Evolutionary conservation across 2,329 filamentous ascomycete species (phyloP).

Genomic region (Piedraia hortae): DNA sequence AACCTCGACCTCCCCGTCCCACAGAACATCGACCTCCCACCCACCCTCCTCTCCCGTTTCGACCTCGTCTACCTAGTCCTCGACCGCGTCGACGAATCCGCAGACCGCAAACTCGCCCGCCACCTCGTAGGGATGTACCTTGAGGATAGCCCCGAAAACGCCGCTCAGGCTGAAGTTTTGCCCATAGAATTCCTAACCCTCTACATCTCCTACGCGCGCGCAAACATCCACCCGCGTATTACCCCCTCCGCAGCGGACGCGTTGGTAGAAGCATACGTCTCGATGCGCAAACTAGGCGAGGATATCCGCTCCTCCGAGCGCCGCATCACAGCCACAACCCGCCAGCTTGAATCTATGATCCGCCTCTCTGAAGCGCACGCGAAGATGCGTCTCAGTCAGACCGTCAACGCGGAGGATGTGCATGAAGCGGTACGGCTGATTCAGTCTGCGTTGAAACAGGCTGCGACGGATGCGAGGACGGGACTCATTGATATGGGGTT

Average conservation of each 20-base stretch:
- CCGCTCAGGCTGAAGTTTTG: constrained; percentile 50
- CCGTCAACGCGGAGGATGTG: constrained; percentile 60
- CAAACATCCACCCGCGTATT: constrained; percentile 59
- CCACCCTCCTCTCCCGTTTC: constrained; percentile 82
- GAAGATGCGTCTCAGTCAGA: constrained; percentile 67
- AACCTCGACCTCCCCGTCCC: constrained; percentile 88
- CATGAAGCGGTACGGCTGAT: constrained; percentile 78
- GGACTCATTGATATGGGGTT: constrained; percentile 93
- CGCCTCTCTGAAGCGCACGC: constrained; percentile 87
- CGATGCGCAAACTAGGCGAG: constrained; percentile 71
- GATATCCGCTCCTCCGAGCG: constrained; percentile 55
- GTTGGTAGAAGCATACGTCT: constrained; percentile 66
- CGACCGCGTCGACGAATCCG: constrained; percentile 74
- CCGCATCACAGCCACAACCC: constrained; percentile 88
- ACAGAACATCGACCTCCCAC: constrained; percentile 91
- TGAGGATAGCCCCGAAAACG: constrained; percentile 77
- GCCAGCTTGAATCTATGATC: constrained; percentile 96
- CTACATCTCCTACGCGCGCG: constrained; percentile 89
- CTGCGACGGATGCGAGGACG: constrained; percentile 73
- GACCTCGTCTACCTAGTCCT: constrained; percentile 92
- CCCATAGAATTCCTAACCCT: constrained; percentile 85
- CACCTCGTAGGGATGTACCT: constrained; percentile 92
- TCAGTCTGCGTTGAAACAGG: constrained; percentile 79
- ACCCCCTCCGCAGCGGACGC: constrained; percentile 56
- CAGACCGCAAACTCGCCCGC: constrained; percentile 64